phyloP scores from a whole-genome alignment of 2,329 filamentous ascomycete genomes.

The Aspergillus puulaauensis region DNA sequence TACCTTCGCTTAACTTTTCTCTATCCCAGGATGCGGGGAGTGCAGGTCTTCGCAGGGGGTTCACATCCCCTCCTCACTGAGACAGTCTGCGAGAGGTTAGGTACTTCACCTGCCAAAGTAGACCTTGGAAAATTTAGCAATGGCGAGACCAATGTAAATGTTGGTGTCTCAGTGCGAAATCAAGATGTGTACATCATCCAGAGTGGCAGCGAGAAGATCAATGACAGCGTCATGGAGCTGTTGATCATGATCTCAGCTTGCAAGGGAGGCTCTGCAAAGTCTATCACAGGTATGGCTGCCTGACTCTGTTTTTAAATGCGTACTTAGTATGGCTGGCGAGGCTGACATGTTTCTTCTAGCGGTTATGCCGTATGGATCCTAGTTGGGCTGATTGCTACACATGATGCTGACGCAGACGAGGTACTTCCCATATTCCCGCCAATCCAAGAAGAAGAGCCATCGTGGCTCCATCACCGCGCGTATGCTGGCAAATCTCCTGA shows the following conservation, averaged over 20 bases:
- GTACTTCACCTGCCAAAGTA: slow-evolving; percentile 59
- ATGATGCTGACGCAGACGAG: slow-evolving; percentile 42
- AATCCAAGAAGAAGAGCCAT: slow-evolving; percentile 99
- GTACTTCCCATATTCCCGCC: slow-evolving; percentile 98
- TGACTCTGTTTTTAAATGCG: slow-evolving; percentile 1
- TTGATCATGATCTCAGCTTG: slow-evolving; percentile 99
- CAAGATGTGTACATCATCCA: slow-evolving; percentile 99
- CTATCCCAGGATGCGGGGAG: slow-evolving; percentile 57
- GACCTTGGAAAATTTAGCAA: slow-evolving; percentile 67
- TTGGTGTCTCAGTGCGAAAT: slow-evolving; percentile 75
- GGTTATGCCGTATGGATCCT: slow-evolving; percentile 48
- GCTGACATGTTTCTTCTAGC: slow-evolving; percentile 27
- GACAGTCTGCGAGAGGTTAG: slow-evolving; percentile 65
- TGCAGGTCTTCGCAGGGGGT: slow-evolving; percentile 66
- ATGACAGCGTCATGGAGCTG: slow-evolving; percentile 98
- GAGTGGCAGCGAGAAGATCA: slow-evolving; percentile 92
- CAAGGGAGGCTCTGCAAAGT: slow-evolving; percentile 95
- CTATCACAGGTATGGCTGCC: slow-evolving; percentile 75
- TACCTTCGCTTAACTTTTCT: slow-evolving; percentile 14
- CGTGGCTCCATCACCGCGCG: slow-evolving; percentile 93
- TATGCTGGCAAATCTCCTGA: slow-evolving; percentile 93
- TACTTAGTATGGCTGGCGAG: neutral
- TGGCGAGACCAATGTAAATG: slow-evolving; percentile 68
- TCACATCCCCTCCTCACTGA: slow-evolving; percentile 65
- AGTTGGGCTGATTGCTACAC: slow-evolving; percentile 27